Conservation (phyloP, 2,329 filamentous ascomycete genomes). For the Pseudogymnoascus sp. region DNA sequence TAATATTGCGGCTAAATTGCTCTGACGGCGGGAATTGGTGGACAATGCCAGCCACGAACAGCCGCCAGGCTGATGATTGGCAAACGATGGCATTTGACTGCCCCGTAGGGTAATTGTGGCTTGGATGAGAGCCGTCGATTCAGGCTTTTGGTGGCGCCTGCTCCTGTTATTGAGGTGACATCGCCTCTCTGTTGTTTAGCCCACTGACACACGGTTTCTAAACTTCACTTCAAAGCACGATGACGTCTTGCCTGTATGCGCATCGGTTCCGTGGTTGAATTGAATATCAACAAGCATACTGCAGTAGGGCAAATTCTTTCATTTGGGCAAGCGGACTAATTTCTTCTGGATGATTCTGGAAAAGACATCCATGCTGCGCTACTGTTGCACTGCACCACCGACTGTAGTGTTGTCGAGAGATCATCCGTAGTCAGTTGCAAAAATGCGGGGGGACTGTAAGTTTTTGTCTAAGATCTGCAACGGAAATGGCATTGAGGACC, state of each 20-base stretch:
- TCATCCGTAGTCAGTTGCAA: background rate
- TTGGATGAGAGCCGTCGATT: background rate
- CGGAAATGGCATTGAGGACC: conserved; percentile 2
- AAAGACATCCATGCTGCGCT: background rate
- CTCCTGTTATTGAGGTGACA: conserved; percentile 1
- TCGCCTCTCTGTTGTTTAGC: background rate
- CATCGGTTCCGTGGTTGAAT: background rate
- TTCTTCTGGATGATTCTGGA: background rate
- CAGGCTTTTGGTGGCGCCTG: conserved; percentile 4
- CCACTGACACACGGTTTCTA: background rate
- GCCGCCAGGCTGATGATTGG: background rate
- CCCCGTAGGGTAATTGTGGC: background rate
- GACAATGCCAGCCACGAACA: conserved; percentile 1
- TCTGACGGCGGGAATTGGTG: conserved; percentile 4
- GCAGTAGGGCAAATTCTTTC: background rate
- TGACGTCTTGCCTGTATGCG: background rate
- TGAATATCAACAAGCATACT: background rate
- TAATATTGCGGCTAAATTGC: background rate
- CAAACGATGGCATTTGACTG: background rate
- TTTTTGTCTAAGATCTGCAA: conserved; percentile 3
- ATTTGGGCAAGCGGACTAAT: background rate
- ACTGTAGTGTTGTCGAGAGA: background rate
- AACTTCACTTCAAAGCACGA: background rate
- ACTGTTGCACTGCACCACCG: background rate
- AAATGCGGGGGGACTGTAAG: background rate